Evolutionary conservation across 192 early-diverging fungal species (phyloP).

Genomic region (Umbelopsis ramanniana): DNA sequence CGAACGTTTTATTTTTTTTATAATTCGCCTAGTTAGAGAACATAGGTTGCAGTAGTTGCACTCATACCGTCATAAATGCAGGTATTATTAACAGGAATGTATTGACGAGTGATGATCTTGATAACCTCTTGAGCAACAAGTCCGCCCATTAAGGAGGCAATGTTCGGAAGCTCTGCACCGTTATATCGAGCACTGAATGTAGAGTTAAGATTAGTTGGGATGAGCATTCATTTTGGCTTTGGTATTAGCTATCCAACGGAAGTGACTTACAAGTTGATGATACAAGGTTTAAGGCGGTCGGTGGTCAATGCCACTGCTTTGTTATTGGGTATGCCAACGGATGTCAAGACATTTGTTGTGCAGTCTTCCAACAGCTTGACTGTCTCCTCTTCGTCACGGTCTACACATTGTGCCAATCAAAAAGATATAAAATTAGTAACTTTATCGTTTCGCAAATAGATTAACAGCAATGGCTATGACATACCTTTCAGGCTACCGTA

Average conservation of each 20-base stretch:
- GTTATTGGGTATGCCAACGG: conserved; percentile 3
- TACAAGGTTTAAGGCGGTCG: not conserved
- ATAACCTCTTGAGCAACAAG: conserved; percentile 92
- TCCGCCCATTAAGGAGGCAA: conserved; percentile 86
- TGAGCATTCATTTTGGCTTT: not conserved
- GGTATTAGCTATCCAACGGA: not conserved
- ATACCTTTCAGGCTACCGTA: conserved; percentile 32
- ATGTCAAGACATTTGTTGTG: not conserved
- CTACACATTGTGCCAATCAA: too few species aligned
- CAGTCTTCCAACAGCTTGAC: conserved; percentile 10
- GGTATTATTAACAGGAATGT: conserved; percentile 89
- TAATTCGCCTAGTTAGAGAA: conserved; percentile 28
- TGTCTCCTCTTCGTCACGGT: conserved; percentile 20
- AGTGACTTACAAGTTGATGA: conserved; percentile 15
- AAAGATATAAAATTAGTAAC: too few species aligned
- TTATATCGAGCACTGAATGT: conserved; percentile 64
- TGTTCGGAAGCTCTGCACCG: conserved; percentile 77
- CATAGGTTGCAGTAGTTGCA: conserved; percentile 52
- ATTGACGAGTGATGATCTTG: conserved; percentile 95
- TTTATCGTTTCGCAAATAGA: not conserved
- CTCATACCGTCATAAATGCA: conserved; percentile 84
- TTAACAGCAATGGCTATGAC: not conserved
- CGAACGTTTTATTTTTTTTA: not conserved
- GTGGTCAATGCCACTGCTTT: not conserved
- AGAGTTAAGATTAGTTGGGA: not conserved